Percentiles rank a stretch among this genome's conserved stretches.
phyloP scores from a whole-genome alignment of 148 eudicot species.

The Chenopodium suecicum region DNA sequence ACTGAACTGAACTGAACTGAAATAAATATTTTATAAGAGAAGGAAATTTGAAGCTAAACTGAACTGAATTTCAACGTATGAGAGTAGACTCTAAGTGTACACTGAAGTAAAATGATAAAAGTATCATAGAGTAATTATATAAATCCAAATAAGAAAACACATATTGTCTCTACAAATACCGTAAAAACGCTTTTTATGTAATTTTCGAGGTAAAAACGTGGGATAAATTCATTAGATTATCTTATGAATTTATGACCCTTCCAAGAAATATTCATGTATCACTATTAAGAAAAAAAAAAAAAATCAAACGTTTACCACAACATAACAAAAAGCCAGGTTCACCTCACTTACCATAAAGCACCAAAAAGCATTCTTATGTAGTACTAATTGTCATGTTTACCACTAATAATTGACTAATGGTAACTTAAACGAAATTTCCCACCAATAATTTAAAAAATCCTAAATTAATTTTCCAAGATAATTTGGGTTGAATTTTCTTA shows the following conservation, averaged over 20 bases:
- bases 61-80: too few species aligned
- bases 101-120: too few species aligned
- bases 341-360: not conserved
- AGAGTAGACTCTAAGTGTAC: too few species aligned
- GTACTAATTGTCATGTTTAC: not conserved
- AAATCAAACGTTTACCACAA: not conserved
- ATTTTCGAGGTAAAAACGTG: too few species aligned
- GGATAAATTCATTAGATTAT: too few species aligned
- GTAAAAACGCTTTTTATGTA: too few species aligned
- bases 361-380: not conserved
- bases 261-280: not conserved
- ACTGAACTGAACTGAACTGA: too few species aligned
- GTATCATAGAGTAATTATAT: too few species aligned
- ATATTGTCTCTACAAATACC: too few species aligned
- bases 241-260: not conserved
- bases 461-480: not conserved
- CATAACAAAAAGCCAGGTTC: not conserved
- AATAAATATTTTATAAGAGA: too few species aligned
- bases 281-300: not conserved
- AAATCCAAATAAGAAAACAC: too few species aligned
- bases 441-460: not conserved
- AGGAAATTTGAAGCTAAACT: too few species aligned
- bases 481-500: not conserved
- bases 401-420: not conserved
- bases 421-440: conserved; percentile 3